Evolutionary conservation across 2,329 filamentous ascomycete genomes (phyloP).

Genomic region (Xylariaceae sp.): DNA sequence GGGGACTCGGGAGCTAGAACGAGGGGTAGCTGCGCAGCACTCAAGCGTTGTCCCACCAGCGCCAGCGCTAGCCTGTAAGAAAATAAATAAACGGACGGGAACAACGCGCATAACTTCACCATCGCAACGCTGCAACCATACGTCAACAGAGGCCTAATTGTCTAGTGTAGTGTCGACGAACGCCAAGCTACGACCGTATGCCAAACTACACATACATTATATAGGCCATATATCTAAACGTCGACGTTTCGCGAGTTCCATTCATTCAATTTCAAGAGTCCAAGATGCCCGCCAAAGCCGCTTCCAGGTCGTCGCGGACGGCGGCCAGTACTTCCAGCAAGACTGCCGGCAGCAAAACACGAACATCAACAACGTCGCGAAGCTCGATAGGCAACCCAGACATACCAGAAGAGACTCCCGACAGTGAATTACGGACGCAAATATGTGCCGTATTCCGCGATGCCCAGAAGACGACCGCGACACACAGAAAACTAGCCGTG

Average conservation of each 20-base stretch:
- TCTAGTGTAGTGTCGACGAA: background rate
- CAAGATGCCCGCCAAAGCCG: slow-evolving; percentile 47
- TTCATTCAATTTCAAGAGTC: background rate
- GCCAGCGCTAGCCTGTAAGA: slow-evolving; percentile 1
- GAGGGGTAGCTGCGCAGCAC: background rate
- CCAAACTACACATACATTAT: background rate
- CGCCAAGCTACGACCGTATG: no score
- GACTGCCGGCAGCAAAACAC: slow-evolving; percentile 35
- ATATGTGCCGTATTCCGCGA: slow-evolving; percentile 70
- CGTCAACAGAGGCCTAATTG: background rate
- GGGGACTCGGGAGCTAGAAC: background rate
- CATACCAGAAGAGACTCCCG: slow-evolving; percentile 66
- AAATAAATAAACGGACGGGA: slow-evolving; percentile 7
- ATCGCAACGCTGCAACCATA: background rate
- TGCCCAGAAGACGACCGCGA: slow-evolving; percentile 83
- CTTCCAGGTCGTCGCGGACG: slow-evolving; percentile 43
- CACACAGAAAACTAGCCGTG: slow-evolving; percentile 83
- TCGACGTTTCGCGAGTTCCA: background rate
- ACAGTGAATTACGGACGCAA: slow-evolving; percentile 66
- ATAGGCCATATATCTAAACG: background rate
- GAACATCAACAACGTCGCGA: slow-evolving; percentile 44
- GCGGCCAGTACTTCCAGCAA: slow-evolving; percentile 40
- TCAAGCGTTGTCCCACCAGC: slow-evolving; percentile 23
- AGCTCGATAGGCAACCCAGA: slow-evolving; percentile 42
- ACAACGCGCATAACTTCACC: background rate